Percentiles rank a stretch among this genome's conserved stretches.
Evolutionary conservation across 2,329 filamentous ascomycete genomes (phyloP).

Genomic region (Colletotrichum phormii): DNA sequence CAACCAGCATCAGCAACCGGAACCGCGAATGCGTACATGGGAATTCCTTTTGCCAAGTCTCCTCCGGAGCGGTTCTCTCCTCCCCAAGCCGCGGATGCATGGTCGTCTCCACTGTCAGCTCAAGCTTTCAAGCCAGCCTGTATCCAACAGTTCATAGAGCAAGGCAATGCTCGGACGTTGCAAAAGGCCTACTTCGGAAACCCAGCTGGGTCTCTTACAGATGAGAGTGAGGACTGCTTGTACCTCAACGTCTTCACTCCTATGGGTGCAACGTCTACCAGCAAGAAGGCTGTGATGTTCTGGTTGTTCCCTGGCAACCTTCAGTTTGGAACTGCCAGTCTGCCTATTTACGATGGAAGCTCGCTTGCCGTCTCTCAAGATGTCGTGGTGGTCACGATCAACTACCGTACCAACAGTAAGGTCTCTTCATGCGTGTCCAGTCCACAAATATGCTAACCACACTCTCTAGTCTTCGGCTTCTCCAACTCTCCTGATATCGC

Average conservation of each 20-base stretch:
- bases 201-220: constrained; percentile 22
- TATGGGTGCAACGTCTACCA: constrained; percentile 8
- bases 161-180: neutral
- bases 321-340: constrained; percentile 31
- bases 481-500: constrained; percentile 32
- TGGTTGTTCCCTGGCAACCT: constrained; percentile 37
- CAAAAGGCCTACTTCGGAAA: constrained; percentile 29
- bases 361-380: constrained; percentile 24
- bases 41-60: constrained; percentile 30
- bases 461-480: constrained; percentile 27
- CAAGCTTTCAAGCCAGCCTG: constrained; percentile 28
- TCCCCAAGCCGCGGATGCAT: constrained; percentile 5
- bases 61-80: constrained; percentile 32
- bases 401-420: constrained; percentile 35
- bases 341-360: constrained; percentile 30
- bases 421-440: neutral
- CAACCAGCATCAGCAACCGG: constrained; percentile 7
- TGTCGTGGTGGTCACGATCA: constrained; percentile 30
- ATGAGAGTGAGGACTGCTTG: constrained; percentile 48
- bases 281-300: constrained; percentile 37
- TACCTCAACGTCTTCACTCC: constrained; percentile 49
- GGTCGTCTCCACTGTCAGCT: constrained; percentile 11
- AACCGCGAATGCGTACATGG: constrained; percentile 27
- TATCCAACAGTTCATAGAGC: constrained; percentile 23
- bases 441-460: neutral